Base-by-base conservation (phyloP, 2,329 filamentous ascomycete species). In the Fusarium domesticum region DNA sequence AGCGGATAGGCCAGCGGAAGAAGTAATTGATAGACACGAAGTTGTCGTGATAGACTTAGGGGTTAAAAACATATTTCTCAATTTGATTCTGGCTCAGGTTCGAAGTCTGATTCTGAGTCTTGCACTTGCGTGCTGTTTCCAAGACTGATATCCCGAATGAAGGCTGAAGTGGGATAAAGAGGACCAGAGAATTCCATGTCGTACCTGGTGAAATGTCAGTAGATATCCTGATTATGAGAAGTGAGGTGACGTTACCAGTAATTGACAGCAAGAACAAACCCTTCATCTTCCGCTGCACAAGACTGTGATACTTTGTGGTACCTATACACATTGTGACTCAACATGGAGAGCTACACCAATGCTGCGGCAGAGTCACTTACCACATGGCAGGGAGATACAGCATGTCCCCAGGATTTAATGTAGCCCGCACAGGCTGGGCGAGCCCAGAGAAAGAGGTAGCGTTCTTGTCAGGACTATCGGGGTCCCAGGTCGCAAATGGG, bases 291-390 rank as follows among this genome's bases (percentile, higher is more conserved):
- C 1, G 78, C 70, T 0, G 74, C 75, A 52, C 80, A 83, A 2
- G 77, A 82, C 61, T 93, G 88, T 6, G 78, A 81, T 5, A 93
- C 88, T 62, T 92, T 90, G 62, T 93, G 88, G 61, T 87, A 89
- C 80, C 80, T 80, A 35, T 12, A 12, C 23, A 12, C 8, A 12
- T 35, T 34, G 32, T 16, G 6, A 10, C 15, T 18, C 19, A n/a
- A 35, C 2, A n/a, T 6, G 7, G 39, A 5, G 55, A n/a, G 4
- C 46, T 35, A 1, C 6, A 2, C n/a, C 16, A 5, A 12, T 14
- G 5, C 4, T 6, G 6, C 35, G 6, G 10, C 2, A 25, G n/a
- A 10, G 6, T 6, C 18, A 62, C 74, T 63, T 51, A 87, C 88
- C 88, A 93, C 74, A 91, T 78, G 6, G 85, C 83, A 6, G 88